Percentiles rank a stretch among this genome's conserved stretches.
Evolutionary conservation across 1,139 yeast species (phyloP).

Genomic region (Yamadazyma sp.): DNA sequence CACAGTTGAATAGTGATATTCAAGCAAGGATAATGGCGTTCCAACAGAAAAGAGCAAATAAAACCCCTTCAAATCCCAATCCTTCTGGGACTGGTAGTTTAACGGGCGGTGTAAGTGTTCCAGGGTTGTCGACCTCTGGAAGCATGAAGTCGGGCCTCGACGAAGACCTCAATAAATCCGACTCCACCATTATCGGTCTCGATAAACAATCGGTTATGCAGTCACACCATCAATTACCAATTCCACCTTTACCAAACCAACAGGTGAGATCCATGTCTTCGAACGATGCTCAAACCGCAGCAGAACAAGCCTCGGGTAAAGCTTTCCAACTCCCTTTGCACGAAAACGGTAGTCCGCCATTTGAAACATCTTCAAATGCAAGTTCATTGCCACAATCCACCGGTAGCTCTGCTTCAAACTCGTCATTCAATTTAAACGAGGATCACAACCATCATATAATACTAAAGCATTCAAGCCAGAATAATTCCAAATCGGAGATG

Average conservation of each 20-base stretch:
- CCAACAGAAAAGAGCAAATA: slow-evolving; percentile 60
- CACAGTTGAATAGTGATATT: slow-evolving; percentile 57
- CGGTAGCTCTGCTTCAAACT: slow-evolving; percentile 4
- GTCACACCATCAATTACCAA: slow-evolving; percentile 11
- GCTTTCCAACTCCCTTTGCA: neutral
- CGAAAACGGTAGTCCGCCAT: neutral
- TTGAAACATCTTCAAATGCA: slow-evolving; percentile 1
- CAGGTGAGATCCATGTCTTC: slow-evolving; percentile 16
- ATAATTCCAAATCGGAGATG: neutral
- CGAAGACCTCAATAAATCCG: slow-evolving; percentile 10
- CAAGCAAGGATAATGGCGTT: slow-evolving; percentile 77
- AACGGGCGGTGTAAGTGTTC: neutral
- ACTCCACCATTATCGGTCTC: slow-evolving; percentile 2
- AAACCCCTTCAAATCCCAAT: slow-evolving; percentile 1
- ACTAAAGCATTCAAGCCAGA: neutral
- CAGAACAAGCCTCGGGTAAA: neutral
- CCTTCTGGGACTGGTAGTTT: neutral
- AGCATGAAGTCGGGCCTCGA: slow-evolving; percentile 2
- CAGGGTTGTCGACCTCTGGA: neutral
- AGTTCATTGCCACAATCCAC: slow-evolving; percentile 6
- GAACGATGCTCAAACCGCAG: slow-evolving; percentile 13
- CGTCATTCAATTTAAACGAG: slow-evolving; percentile 5
- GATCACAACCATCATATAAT: neutral
- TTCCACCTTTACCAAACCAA: slow-evolving; percentile 17
- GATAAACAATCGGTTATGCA: neutral